Base-by-base conservation (phyloP, 768 basidiomycete genomes). In the Leccinum arenicola region DNA sequence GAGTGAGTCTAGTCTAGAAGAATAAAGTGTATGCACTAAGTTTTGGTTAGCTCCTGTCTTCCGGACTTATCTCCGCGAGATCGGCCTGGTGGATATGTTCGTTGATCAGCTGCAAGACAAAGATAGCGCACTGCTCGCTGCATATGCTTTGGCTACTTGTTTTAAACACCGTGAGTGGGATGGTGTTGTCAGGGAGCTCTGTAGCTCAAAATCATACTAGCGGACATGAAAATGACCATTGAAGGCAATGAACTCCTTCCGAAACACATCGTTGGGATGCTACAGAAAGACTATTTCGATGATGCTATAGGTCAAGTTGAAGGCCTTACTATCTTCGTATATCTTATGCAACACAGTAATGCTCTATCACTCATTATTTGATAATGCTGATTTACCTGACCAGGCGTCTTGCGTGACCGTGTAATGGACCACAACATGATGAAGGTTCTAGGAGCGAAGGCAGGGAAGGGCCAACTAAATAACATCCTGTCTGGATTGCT, bases 261-360 rank as follows among this genome's bases (percentile, higher is more conserved):
- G 11, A 23, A 48, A 14, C 35, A 61, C 11, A 70, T 69, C 6
- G 21, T 68, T 17, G 52, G 53, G 15, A 68, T 68, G 68, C 52
- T 67, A 25, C 61, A 63, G 29, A 33, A 56, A 10, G 63, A 69
- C 54, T 69, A 59, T 48, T 69, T 68, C n/a, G 65, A 68, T 4
- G 65, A 69, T 19, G 66, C 68, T 17, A 56, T 69, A 0, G 68
- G 65, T 15, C 52, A 6, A 23, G 54, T 68, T 2, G 68, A 68
- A 53, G 68, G 68, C 9, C 65, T 70, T 43, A 63, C 67, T 27
- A 61, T 69, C 1, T 69, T 69, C 15, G 50, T 50, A 2, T 50
- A 69, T 33, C 52, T 69, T 6, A 67, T 69, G 63, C 56, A 60
- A 43, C 25, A 63, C 6, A 56, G 68, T 69, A 62, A 62, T 17